Percentiles rank a stretch among this genome's conserved stretches.
Conservation (phyloP, 202 grass and related monocot genomes). For the Cymbopogon flexuosus region DNA sequence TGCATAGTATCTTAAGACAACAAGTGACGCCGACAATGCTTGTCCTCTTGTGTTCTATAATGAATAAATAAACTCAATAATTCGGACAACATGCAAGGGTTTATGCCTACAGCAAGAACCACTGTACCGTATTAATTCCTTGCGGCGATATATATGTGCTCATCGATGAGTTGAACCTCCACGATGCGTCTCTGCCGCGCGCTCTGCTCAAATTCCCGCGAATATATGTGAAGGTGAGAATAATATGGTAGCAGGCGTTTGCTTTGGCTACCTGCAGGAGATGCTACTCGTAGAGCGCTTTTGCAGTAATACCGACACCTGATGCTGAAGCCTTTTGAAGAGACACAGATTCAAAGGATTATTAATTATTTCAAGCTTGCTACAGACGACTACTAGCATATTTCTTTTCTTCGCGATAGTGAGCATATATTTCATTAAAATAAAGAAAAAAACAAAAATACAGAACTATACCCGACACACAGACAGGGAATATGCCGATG, state of each 20-base stretch:
- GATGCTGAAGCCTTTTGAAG: background rate
- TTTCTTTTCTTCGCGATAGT: background rate
- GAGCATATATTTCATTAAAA: background rate
- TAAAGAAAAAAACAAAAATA: too few relatives aligned
- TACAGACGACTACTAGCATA: background rate
- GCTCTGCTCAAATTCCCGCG: background rate
- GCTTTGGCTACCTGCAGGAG: conserved; percentile 10
- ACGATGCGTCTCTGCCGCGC: background rate
- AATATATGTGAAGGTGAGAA: background rate
- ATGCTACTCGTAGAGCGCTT: conserved; percentile 21
- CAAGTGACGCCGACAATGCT: background rate
- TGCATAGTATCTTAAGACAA: too few relatives aligned
- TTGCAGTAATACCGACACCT: conserved; percentile 20
- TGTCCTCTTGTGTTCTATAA: background rate
- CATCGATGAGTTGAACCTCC: background rate
- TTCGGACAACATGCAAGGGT: conserved; percentile 19
- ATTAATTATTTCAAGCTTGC: background rate
- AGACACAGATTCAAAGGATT: background rate
- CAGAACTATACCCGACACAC: background rate
- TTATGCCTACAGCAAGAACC: background rate
- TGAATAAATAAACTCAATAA: conserved; percentile 12
- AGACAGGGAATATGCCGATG: too few relatives aligned
- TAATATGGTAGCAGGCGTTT: background rate
- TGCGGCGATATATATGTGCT: conserved; percentile 24
- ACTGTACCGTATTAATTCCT: conserved; percentile 25